Evolutionary conservation across 1,284 basidiomycete genomes (phyloP), one percentile per base, ranked within the genome.

Genomic region (Moesziomyces aphidis): DNA sequence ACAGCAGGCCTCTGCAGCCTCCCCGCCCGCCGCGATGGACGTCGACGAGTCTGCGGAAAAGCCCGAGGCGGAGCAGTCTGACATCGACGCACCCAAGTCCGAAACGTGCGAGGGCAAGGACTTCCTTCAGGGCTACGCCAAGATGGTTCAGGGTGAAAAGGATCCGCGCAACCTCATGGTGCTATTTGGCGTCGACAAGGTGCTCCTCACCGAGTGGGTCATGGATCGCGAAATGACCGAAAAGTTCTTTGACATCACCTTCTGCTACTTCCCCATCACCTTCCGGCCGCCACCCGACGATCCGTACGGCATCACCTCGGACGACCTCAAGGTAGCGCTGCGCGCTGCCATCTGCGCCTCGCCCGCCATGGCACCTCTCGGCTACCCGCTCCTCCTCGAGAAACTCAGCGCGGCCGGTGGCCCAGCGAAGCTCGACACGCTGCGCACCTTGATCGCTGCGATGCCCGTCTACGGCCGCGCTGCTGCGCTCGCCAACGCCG

Each of bases 211-310:
- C 42, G 94, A 97, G 77, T 98, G 98, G 80, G 90, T 96, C 69
- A 69, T 82, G 89, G 93, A 61, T 85, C 88, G 47, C 85, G 88
- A 47, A 87, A 90, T 78, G 62, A 94, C 97, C 9, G 81, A 79
- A 57, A 89, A 91, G 61, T 87, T 99, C 64, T 99, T 97, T 86
- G 94, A 99, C 82, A 91, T 98, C 80, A 93, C 92, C 0, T 99
- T 95, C 85, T 99, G 97, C 86, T 99, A 99, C 86, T 99, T 98
- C 86, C 97, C 97, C 1, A 99, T 99, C 76, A 94, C 94, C 1
- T 99, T 97, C 87, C 90, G 92, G 55, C 94, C 95, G 13, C 94
- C 95, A 7, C 92, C 94, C 1, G 92, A 95, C 77, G 95, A 98
- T 81, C 94, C 95, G 4, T 96, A 96, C 84, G 92, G 93, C 8